Evolutionary conservation across 2,329 filamentous ascomycete genomes (phyloP), one percentile per base, ranked within the genome.

Genomic region (Beauveria varroae): DNA sequence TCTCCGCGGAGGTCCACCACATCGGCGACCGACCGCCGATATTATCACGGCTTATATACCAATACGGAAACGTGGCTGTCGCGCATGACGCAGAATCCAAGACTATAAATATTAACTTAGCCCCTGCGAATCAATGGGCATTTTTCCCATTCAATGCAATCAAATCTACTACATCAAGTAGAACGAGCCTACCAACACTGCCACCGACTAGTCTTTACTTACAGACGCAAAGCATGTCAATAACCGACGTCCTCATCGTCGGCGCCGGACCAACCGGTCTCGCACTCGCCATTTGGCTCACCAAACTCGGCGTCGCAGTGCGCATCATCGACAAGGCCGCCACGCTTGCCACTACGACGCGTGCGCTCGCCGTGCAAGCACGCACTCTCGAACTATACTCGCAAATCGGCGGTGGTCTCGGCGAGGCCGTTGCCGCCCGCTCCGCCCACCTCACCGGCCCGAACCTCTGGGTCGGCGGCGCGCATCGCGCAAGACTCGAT

Each of bases 261-360:
- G 61, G 61, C 41, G 61, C 61, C 3, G 61, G 61, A 4, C 61
- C 61, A 40, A 62, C 61, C 10, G 61, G 61, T 5, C 56, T 62
- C 6, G 61, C 40, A 1, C 56, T 62, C 9, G 61, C 61, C n/a
- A 37, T 59, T 4, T 62, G 61, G 61, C 61, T 62, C 50, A 59
- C 61, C 1, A 62, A 62, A 28, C 61, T 52, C 40, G 28, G 37
- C 50, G 22, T 62, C 43, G 9, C 24, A 1, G 50, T 62, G 18
- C 61, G 61, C 55, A 62, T 62, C 28, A 55, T 62, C 24, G 56
- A 62, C 56, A 50, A 55, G 26, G 55, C 55, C 18, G 20, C 50
- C 8, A 24, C 26, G 3, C 26, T 41, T 3, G 61, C 61, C 20
- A 62, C 50, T 1, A 58, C 61, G 22, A 59, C 56, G 20, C 61